phyloP scores from a whole-genome alignment of 148 eudicot genomes.

The Cornus kousa region DNA sequence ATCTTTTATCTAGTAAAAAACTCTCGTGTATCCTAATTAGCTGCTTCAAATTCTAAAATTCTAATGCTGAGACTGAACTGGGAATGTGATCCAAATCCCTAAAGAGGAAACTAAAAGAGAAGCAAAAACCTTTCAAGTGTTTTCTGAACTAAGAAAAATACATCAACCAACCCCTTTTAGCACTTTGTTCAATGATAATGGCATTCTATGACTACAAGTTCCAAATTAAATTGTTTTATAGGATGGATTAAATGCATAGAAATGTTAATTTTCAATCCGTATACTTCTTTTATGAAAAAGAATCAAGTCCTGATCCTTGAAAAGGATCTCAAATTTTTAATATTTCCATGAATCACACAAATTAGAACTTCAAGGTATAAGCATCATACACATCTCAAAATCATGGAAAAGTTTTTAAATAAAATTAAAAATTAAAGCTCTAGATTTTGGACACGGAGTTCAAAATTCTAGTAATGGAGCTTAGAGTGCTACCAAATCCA shows the following conservation, averaged over 20 bases:
- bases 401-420: background rate
- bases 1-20: too few species aligned
- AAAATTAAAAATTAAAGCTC: background rate
- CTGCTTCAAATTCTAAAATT: background rate
- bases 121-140: background rate
- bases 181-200: background rate
- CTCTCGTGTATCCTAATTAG: background rate
- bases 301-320: background rate
- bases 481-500: conserved; percentile 2
- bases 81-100: background rate
- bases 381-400: background rate
- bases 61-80: background rate
- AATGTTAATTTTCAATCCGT: background rate
- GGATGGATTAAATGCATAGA: background rate
- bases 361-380: background rate
- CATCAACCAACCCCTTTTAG: background rate
- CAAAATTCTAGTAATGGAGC: background rate
- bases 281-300: background rate
- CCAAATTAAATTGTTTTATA: background rate
- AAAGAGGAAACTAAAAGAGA: background rate
- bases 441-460: background rate
- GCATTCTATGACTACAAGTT: background rate
- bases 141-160: background rate
- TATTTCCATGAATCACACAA: background rate
- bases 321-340: background rate